Evolutionary conservation across 441 rosid genomes (phyloP).

Genomic region (Gossypium aridum): DNA sequence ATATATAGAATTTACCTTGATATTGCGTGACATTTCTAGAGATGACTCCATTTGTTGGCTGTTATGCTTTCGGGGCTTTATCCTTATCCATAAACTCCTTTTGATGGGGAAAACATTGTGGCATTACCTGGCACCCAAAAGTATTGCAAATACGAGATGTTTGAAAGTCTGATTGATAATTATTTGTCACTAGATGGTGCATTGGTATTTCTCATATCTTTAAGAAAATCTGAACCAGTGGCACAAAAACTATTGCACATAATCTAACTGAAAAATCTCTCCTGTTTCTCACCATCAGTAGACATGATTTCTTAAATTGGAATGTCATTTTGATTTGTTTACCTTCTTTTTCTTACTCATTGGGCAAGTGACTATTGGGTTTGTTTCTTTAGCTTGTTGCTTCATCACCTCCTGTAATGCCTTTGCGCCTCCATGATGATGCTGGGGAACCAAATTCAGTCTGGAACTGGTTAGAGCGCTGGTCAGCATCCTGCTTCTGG

Average conservation of each 20-base stretch:
- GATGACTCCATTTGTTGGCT: not conserved
- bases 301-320: not conserved
- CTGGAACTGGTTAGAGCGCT: constrained; percentile 70
- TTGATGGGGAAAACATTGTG: not conserved
- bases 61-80: not conserved
- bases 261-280: not conserved
- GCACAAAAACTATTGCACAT: not conserved
- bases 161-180: constrained; percentile 4
- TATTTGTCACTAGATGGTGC: not conserved
- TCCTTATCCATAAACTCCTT: constrained; percentile 6
- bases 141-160: not conserved
- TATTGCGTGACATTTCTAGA: not conserved
- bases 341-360: not conserved
- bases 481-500: constrained; percentile 80
- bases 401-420: constrained; percentile 58
- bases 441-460: constrained; percentile 55
- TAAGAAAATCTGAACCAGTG: not conserved
- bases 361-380: constrained; percentile 13
- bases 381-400: constrained; percentile 64
- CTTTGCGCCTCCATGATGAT: constrained; percentile 51
- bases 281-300: not conserved
- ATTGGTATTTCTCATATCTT: not conserved
- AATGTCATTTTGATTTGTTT: constrained; percentile 2
- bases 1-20: not conserved
- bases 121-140: not conserved